Evolutionary conservation across 2,329 filamentous ascomycete species (phyloP), one percentile per base, ranked within the genome.

Genomic region (Arthrocladium fulminans): DNA sequence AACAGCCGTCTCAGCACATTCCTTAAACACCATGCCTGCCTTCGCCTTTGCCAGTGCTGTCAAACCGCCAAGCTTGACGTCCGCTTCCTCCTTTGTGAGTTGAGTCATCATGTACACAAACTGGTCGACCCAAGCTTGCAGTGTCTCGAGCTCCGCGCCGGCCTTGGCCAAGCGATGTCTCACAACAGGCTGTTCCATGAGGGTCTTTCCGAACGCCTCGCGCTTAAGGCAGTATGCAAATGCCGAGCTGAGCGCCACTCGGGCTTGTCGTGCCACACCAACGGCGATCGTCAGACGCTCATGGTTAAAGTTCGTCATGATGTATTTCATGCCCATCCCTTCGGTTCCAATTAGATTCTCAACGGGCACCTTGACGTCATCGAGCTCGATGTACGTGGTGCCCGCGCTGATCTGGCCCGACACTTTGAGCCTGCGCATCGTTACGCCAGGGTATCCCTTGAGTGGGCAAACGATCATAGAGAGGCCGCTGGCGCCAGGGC

Each of bases 281-380:
- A 87, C 76, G 1, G 79, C 72, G 53, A 88, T 84, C 13, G 73
- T 73, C 9, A 88, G 69, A 0, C 84, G 76, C 63, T 88, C 84
- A 63, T 88, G 83, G 67, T 88, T 88, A 74, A 88, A 88, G 66
- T 88, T 86, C 47, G 78, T 82, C 81, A 85, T 86, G 59, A 84
- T 77, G 60, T 85, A 84, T 50, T 71, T 74, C 83, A 88, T 87
- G 3, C 84, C 84, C 58, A 76, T 68, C 9, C 83, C 83, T 62
- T 88, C 84, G 17, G 71, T 57, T 2, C 84, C 84, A 49, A 88
- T 78, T 6, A 88, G 65, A 60, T 88, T 87, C 59, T 77, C 75
- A 0, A 79, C 74, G 0, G 83, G 83, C 1, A 88, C 84, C 49
- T 78, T 74, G 17, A 88, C 84, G 46, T 88, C 82, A 58, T 87